Conservation (phyloP, 345 rosid species). For the Euphorbia tirucalli region DNA sequence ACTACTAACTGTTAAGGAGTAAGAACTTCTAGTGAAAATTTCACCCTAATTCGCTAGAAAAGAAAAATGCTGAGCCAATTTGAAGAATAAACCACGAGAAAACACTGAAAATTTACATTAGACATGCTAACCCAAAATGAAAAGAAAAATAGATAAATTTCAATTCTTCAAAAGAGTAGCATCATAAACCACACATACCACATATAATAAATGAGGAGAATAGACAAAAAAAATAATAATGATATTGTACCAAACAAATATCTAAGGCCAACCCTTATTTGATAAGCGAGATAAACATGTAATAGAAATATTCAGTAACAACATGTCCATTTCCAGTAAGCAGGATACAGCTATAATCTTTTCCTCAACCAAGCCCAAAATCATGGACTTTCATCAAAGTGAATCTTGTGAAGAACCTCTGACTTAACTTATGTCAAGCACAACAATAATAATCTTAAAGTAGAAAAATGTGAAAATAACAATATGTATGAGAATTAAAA, state of each 20-base stretch:
- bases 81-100: not conserved
- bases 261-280: not conserved
- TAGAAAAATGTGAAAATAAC: slow-evolving; percentile 1
- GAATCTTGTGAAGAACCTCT: slow-evolving; percentile 48
- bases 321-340: slow-evolving; percentile 20
- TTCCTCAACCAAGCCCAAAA: slow-evolving; percentile 44
- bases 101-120: not conserved
- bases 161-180: not conserved
- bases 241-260: not conserved
- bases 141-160: not conserved
- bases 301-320: slow-evolving; percentile 1
- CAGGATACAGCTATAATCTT: slow-evolving; percentile 56
- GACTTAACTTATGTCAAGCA: slow-evolving; percentile 51
- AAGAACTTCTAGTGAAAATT: slow-evolving; percentile 8
- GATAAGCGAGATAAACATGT: slow-evolving; percentile 4
- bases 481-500: not conserved
- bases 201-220: not conserved
- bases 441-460: slow-evolving; percentile 25
- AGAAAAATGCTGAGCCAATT: not conserved
- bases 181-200: not conserved
- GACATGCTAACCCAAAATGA: not conserved
- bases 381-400: slow-evolving; percentile 50
- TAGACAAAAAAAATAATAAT: not conserved
- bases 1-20: slow-evolving; percentile 37
- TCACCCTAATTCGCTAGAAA: not conserved